Evolutionary conservation across 78 protist genomes (phyloP).

Genomic region (Mantamonas sphyraenae): DNA sequence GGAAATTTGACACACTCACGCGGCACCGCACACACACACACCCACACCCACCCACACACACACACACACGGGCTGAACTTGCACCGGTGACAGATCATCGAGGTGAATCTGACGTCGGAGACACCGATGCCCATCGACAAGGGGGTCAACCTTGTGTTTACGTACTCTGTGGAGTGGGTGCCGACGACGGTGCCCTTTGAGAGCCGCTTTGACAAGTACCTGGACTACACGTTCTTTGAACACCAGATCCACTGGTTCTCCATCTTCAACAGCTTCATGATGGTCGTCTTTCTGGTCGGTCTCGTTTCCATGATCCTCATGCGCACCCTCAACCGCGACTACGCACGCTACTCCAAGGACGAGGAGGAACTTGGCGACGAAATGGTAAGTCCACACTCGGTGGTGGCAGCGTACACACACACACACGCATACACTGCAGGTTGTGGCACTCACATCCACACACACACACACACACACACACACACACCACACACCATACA

Average conservation of each 20-base stretch:
- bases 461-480: no score
- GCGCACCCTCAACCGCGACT: conserved; percentile 65
- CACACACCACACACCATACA: not conserved
- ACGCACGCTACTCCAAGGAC: conserved; percentile 32
- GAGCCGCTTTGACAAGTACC: conserved; percentile 63
- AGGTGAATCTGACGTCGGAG: conserved; percentile 53
- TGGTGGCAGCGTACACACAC: not conserved
- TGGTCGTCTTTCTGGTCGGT: conserved; percentile 80
- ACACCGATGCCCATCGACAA: conserved; percentile 14
- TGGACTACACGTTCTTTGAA: conserved; percentile 78
- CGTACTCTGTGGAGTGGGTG: conserved; percentile 48
- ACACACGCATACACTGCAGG: no score
- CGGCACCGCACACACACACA: no score
- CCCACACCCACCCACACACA: no score
- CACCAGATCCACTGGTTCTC: conserved; percentile 86
- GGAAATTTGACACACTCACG: no score
- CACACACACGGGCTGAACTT: no score
- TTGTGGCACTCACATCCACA: no score
- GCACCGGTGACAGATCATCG: conserved; percentile 23
- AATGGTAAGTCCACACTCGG: not conserved
- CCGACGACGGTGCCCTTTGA: conserved; percentile 13
- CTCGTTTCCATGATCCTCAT: conserved; percentile 57
- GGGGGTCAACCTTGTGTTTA: conserved; percentile 14
- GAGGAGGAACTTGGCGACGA: conserved; percentile 46
- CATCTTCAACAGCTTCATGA: conserved; percentile 82